Conservation (phyloP, 2,329 filamentous ascomycete species). For the Paraphaeosphaeria sporulosa region DNA sequence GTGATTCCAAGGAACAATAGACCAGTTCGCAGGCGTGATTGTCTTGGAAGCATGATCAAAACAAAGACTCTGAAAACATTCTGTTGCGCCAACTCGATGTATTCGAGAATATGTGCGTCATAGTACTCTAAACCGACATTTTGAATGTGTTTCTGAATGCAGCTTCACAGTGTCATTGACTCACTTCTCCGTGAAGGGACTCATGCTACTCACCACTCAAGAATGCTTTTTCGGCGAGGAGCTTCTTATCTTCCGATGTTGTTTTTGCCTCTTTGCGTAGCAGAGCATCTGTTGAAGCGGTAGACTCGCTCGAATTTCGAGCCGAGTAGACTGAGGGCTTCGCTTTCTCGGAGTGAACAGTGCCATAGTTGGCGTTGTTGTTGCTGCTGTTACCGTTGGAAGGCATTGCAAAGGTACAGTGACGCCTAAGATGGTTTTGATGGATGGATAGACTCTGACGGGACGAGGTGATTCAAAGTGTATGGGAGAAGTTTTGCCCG, state of each 20-base stretch:
- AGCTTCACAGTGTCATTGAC: conserved; percentile 9
- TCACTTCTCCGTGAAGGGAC: neutral
- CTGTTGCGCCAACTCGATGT: neutral
- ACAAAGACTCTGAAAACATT: neutral
- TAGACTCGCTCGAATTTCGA: conserved; percentile 20
- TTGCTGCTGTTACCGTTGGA: conserved; percentile 10
- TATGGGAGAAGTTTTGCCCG: neutral
- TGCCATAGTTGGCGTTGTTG: conserved; percentile 16
- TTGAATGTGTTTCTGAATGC: conserved; percentile 20
- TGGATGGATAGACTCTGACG: neutral
- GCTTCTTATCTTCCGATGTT: neutral
- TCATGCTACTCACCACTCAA: conserved; percentile 11
- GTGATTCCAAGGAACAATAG: neutral
- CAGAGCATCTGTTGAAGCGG: conserved; percentile 18
- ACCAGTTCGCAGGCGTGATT: neutral
- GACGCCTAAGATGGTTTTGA: neutral
- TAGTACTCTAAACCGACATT: conserved; percentile 10
- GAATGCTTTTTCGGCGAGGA: conserved; percentile 17
- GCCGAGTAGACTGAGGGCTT: conserved; percentile 20
- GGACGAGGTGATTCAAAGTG: neutral
- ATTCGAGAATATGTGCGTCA: neutral
- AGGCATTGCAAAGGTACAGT: conserved; percentile 4
- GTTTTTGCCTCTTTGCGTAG: conserved; percentile 18
- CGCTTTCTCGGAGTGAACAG: conserved; percentile 16
- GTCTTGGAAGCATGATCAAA: neutral